Conservation (phyloP, 306 rosid species). For the Neltuma alba region DNA sequence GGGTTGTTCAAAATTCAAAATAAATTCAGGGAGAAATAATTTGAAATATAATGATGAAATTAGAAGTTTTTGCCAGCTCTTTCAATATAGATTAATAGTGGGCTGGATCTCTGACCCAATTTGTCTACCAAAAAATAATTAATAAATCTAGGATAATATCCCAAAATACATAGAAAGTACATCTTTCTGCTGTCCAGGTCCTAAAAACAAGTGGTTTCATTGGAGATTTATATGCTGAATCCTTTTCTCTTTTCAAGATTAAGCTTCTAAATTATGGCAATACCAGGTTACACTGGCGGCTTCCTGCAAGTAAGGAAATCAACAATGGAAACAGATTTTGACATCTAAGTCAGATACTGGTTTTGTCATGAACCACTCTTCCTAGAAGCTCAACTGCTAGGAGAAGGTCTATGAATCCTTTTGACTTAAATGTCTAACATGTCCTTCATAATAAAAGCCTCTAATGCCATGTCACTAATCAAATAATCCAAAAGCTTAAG, state of each 20-base stretch:
- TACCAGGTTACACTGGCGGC: neutral
- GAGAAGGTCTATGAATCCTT: neutral
- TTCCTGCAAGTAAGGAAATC: neutral
- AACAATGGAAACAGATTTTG: neutral
- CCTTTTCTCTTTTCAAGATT: neutral
- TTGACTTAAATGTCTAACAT: neutral
- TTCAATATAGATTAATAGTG: neutral
- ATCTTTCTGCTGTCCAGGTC: neutral
- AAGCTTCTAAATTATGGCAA: constrained; percentile 16
- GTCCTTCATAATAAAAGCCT: neutral
- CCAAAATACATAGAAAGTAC: constrained; percentile 10
- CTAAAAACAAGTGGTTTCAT: constrained; percentile 13
- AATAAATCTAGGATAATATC: neutral
- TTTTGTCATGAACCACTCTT: neutral
- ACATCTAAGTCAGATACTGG: neutral
- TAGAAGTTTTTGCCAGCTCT: constrained; percentile 7
- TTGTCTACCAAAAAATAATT: neutral
- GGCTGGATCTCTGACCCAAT: neutral
- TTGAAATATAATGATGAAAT: neutral
- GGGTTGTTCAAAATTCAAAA: constrained; percentile 12
- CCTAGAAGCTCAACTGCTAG: neutral
- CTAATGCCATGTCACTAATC: neutral
- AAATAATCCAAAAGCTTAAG: neutral
- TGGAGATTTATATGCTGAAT: neutral
- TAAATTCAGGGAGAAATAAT: constrained; percentile 17